phyloP scores from a whole-genome alignment of 257 asterid genomes.

The Euphrasia confusa region DNA sequence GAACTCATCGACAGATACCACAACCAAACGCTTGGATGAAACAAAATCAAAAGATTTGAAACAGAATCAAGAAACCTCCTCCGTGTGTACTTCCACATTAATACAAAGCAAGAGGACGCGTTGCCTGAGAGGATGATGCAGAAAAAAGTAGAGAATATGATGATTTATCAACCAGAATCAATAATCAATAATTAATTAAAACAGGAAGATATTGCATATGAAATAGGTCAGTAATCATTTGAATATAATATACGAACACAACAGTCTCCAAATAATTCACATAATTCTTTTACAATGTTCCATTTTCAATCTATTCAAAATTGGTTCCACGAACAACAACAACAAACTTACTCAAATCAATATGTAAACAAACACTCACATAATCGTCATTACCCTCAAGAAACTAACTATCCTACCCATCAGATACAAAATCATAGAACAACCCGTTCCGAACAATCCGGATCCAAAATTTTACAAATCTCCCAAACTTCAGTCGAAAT shows the following conservation, averaged over 20 bases:
- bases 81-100: background rate
- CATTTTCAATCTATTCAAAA: no score
- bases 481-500: no score
- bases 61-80: background rate
- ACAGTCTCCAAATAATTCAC: no score
- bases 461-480: no score
- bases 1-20: background rate
- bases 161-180: background rate
- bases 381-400: no score
- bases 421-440: no score
- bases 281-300: no score
- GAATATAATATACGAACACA: background rate
- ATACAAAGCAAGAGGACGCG: background rate
- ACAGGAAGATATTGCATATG: background rate
- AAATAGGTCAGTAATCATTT: background rate
- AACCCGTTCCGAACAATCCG: no score
- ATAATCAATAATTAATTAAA: background rate
- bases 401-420: no score
- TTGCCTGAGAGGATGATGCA: background rate
- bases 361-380: no score
- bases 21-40: background rate
- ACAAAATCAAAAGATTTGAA: background rate
- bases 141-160: background rate
- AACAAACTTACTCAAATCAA: no score
- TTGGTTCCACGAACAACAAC: no score